Base-by-base conservation (phyloP, 2,329 filamentous ascomycete genomes). In the Aspergillus brunneoviolaceus region DNA sequence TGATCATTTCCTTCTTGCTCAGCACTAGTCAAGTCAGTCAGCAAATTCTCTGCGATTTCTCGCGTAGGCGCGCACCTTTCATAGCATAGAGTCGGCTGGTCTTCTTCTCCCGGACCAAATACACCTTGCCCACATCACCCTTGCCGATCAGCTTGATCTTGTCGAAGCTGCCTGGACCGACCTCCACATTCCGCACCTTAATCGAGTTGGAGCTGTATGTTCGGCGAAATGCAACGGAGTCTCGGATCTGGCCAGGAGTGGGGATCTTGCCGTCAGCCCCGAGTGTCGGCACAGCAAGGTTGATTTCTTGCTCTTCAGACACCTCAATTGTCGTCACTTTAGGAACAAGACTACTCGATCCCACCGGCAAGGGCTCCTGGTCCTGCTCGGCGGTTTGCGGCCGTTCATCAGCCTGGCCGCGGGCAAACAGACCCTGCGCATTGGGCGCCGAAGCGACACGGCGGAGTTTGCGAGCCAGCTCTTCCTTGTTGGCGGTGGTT, bases 1-100 rank as follows among this genome's bases (percentile, higher is more conserved):
- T 99, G 79, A 99, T 99, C 95, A 99, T 99, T 78, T 99, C 95
- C 82, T 98, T 97, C 80, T 99, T 99, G 84, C 93, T 98, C 77
- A 99, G 76, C 5, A 99, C 95, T 98, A 73, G 16, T 51, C 3
- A 56, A 84, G 78, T 69, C 50, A 63, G 65, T 60, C n/a, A 49
- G 49, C 21, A 55, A 12, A 9, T 48, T 57, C 42, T 7, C 23
- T 33, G 6, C n/a, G 2, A 16, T 31, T 39, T 25, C 35, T 23
- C 21, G 7, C 25, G 21, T 10, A 25, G 29, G 21, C 61, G 76
- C 83, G 68, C 76, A 97, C 94, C 94, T 80, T 99, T 99, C 95
- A 99, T 99, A 57, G 95, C 95, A 79, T 98, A 99, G 55, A 99
- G 80, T 67, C 95, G 86, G 68, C 88, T 89, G 71, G 93, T 96